Evolutionary conservation across 352 stramenopile genomes (phyloP).

Genomic region (Phytophthora ohioensis): DNA sequence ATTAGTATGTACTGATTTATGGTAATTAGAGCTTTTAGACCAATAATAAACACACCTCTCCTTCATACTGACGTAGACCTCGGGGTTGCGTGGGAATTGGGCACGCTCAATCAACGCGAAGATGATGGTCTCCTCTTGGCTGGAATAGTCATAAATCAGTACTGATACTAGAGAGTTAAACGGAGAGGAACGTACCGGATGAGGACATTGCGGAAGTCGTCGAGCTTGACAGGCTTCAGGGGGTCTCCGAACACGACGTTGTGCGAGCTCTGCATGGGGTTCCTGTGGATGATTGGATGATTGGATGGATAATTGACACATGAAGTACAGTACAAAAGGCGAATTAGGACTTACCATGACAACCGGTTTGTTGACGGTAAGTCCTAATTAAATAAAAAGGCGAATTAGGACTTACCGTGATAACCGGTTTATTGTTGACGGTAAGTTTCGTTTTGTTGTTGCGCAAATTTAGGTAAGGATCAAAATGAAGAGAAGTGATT

Average conservation of each 20-base stretch:
- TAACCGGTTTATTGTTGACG: too few species aligned
- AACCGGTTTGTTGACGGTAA: too few species aligned
- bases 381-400: too few species aligned
- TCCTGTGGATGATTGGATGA: not conserved
- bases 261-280: constrained; percentile 66
- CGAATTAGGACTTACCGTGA: too few species aligned
- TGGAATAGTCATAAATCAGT: constrained; percentile 20
- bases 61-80: constrained; percentile 95
- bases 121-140: constrained; percentile 99
- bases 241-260: constrained; percentile 72
- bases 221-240: constrained; percentile 78
- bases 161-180: not conserved
- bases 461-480: not conserved
- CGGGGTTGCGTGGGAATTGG: constrained; percentile 95
- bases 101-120: constrained; percentile 99
- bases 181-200: constrained; percentile 57
- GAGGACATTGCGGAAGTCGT: constrained; percentile 90
- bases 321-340: not conserved
- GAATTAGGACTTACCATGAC: not conserved
- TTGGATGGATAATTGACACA: constrained; percentile 1
- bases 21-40: not conserved
- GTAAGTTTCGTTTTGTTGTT: not conserved
- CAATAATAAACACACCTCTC: constrained; percentile 50
- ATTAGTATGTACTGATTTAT: not conserved
- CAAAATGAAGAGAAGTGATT: constrained; percentile 13